These are phyloP conservation scores for Nematodospora valgi DNA, from an alignment of 805 yeast species.

Conservation along the genomic window DNA sequence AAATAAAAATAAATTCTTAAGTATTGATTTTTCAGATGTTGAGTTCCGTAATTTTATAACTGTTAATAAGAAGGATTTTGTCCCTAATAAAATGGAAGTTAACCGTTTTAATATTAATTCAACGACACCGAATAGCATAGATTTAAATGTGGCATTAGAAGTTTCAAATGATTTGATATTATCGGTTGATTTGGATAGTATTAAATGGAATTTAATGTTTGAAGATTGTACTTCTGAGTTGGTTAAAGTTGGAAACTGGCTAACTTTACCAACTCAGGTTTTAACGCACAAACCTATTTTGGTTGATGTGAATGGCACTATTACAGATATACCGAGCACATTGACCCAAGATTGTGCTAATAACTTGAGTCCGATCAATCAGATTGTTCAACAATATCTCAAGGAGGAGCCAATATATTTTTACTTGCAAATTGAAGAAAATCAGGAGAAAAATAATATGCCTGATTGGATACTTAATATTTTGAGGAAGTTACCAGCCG, in stretches of 20 bases:
- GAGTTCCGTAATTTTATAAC: conserved; percentile 12
- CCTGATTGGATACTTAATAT: conserved; percentile 25
- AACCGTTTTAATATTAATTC: conserved; percentile 12
- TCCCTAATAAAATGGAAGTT: conserved; percentile 16
- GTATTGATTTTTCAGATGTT: conserved; percentile 13
- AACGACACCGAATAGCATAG: conserved; percentile 1
- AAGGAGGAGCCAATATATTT: conserved; percentile 15
- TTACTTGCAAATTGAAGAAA: conserved; percentile 16
- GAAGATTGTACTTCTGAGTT: conserved; percentile 21
- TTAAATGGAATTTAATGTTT: conserved; percentile 27
- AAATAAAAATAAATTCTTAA: conserved; percentile 16
- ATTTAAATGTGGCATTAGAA: not conserved
- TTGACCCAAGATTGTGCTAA: conserved; percentile 19
- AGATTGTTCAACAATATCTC: conserved; percentile 16
- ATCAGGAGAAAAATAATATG: conserved; percentile 10
- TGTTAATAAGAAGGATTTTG: conserved; percentile 10
- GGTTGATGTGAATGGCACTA: conserved; percentile 17
- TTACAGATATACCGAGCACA: conserved; percentile 17
- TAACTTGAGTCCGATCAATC: conserved; percentile 17
- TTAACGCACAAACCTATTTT: conserved; percentile 13
- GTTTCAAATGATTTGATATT: conserved; percentile 16
- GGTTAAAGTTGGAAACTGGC: conserved; percentile 23
- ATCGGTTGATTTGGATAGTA: conserved; percentile 14
- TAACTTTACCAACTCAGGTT: conserved; percentile 9
- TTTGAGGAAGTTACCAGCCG: too few relatives aligned